Evolutionary conservation across 2,329 filamentous ascomycete species (phyloP).

Genomic region (Graphilbum fragrans): DNA sequence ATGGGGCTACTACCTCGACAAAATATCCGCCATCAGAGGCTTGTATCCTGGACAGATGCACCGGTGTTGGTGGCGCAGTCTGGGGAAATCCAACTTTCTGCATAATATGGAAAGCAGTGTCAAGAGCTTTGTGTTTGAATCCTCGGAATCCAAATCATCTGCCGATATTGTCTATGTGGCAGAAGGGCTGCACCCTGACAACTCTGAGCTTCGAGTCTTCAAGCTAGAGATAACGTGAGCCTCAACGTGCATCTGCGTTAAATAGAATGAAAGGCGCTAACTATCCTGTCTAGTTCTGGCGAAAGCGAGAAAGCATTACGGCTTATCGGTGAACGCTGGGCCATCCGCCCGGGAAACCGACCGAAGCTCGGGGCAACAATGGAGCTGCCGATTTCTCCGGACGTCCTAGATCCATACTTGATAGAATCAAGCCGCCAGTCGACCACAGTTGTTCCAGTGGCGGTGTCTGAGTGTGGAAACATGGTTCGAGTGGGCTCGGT

Average conservation of each 20-base stretch:
- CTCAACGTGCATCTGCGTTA: too few relatives aligned
- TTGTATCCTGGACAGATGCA: neutral
- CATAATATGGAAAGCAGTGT: neutral
- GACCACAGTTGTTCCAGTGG: neutral
- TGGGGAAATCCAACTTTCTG: slow-evolving; percentile 1
- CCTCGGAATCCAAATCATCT: neutral
- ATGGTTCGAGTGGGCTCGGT: neutral
- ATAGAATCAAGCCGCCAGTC: neutral
- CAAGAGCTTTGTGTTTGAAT: slow-evolving; percentile 1
- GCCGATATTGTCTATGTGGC: neutral
- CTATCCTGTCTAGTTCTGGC: too few relatives aligned
- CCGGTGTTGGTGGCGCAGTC: slow-evolving; percentile 1
- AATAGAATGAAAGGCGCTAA: too few relatives aligned
- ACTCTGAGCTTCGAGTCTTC: neutral
- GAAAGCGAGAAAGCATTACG: neutral
- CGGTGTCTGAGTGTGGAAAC: neutral
- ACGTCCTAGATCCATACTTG: neutral
- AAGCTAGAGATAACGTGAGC: neutral
- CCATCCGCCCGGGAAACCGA: neutral
- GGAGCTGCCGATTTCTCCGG: neutral
- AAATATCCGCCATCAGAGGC: neutral
- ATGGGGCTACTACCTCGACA: slow-evolving; percentile 2
- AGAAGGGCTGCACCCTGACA: neutral
- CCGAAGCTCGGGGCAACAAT: neutral
- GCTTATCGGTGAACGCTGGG: neutral